Evolutionary conservation across 2,329 filamentous ascomycete species (phyloP).

Genomic region (Tolypocladium endophyticum): DNA sequence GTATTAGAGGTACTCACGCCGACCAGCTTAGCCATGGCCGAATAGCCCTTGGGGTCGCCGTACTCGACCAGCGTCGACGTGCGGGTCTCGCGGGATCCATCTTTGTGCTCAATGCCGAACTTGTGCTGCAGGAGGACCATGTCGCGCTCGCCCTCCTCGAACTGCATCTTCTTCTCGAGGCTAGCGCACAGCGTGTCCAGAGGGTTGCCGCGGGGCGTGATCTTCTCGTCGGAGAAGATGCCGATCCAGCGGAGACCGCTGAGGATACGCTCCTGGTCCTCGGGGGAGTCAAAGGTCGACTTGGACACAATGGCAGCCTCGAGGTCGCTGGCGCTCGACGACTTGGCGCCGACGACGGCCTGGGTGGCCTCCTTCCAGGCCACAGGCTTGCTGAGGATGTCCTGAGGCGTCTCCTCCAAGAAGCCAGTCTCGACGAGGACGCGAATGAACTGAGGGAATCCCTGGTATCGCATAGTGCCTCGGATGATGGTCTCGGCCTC

Average conservation of each 20-base stretch:
- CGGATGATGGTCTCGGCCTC: slow-evolving; percentile 85
- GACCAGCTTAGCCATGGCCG: slow-evolving; percentile 74
- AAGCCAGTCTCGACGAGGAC: slow-evolving; percentile 84
- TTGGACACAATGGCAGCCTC: slow-evolving; percentile 64
- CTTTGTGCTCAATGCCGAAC: slow-evolving; percentile 75
- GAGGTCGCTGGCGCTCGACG: slow-evolving; percentile 58
- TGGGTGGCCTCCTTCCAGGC: slow-evolving; percentile 80
- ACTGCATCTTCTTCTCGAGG: slow-evolving; percentile 87
- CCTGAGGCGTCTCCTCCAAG: slow-evolving; percentile 59
- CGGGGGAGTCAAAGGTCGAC: slow-evolving; percentile 57
- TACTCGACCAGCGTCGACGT: slow-evolving; percentile 78
- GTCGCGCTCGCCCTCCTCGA: slow-evolving; percentile 71
- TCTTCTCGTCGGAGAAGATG: slow-evolving; percentile 57
- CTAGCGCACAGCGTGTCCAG: slow-evolving; percentile 86
- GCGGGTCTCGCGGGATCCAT: slow-evolving; percentile 65
- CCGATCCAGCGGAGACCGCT: slow-evolving; percentile 63
- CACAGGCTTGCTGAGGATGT: slow-evolving; percentile 55
- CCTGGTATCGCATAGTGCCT: slow-evolving; percentile 72
- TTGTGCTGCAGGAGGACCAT: slow-evolving; percentile 72
- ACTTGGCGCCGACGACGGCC: slow-evolving; percentile 61
- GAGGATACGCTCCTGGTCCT: slow-evolving; percentile 61
- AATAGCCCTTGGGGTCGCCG: slow-evolving; percentile 69
- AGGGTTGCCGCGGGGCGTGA: slow-evolving; percentile 64
- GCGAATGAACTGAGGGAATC: slow-evolving; percentile 86
- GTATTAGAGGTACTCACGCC: slow-evolving; percentile 55